Percentiles rank a stretch among this genome's conserved stretches.
Conservation (phyloP, 179 eudicot genomes). For the Drosera spatulata region DNA sequence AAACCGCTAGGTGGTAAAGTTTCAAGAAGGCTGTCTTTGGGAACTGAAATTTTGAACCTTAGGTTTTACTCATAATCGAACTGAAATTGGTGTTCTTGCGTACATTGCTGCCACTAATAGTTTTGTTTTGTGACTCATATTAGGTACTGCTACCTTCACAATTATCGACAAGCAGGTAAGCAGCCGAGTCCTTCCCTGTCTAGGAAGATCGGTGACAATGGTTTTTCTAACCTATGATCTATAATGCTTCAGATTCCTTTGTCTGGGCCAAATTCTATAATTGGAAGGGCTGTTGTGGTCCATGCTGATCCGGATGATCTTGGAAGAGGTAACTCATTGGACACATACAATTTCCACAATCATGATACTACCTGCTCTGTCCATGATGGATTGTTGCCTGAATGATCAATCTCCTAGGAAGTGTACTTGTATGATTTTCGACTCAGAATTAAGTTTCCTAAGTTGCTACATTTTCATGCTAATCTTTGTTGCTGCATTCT, state of each 20-base stretch:
- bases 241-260: constrained; percentile 1
- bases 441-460: too few species aligned
- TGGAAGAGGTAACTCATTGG: constrained; percentile 8
- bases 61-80: neutral
- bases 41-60: neutral
- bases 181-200: neutral
- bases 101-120: neutral
- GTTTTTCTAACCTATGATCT: neutral
- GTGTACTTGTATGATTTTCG: too few species aligned
- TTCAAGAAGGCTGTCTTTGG: too few species aligned
- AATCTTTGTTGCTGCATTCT: too few species aligned
- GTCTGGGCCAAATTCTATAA: too few species aligned
- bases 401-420: neutral
- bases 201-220: neutral
- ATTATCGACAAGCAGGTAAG: constrained; percentile 44
- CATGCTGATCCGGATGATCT: constrained; percentile 8
- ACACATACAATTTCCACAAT: neutral
- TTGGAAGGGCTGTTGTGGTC: too few species aligned
- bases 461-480: too few species aligned
- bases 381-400: neutral
- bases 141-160: constrained; percentile 28
- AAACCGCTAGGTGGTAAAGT: too few species aligned
- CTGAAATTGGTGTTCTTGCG: neutral
- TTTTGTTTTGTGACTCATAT: neutral
- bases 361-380: neutral